These are phyloP conservation scores for Ceratobasidium theobromae DNA, from an alignment of 1,284 basidiomycete species.

Conservation along the genomic window DNA sequence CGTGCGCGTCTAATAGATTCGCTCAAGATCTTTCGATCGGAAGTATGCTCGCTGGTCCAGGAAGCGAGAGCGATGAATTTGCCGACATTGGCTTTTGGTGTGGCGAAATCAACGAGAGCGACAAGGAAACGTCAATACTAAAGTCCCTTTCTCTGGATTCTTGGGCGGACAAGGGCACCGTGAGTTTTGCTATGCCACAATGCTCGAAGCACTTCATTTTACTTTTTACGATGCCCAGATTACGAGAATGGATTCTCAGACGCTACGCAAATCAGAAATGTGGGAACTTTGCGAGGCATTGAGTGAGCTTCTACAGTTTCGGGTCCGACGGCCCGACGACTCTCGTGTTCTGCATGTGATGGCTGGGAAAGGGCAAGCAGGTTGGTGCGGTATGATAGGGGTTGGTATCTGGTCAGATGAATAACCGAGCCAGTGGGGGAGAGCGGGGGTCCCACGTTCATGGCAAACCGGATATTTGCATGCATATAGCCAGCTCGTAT, in stretches of 20 bases:
- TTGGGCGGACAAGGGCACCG: slow-evolving; percentile 28
- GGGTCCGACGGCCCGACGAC: slow-evolving; percentile 28
- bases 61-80: slow-evolving; percentile 36
- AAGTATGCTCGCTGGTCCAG: slow-evolving; percentile 34
- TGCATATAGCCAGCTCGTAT: not conserved
- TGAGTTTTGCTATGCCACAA: too few relatives aligned
- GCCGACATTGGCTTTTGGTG: slow-evolving; percentile 31
- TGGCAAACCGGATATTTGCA: not conserved
- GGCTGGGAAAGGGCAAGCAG: slow-evolving; percentile 4
- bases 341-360: slow-evolving; percentile 32
- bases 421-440: too few relatives aligned
- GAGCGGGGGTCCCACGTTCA: too few relatives aligned
- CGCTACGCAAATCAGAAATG: slow-evolving; percentile 22
- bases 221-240: too few relatives aligned
- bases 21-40: slow-evolving; percentile 17
- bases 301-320: slow-evolving; percentile 31
- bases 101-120: slow-evolving; percentile 26
- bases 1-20: slow-evolving; percentile 23
- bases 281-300: slow-evolving; percentile 23
- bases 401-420: slow-evolving; percentile 25
- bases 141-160: slow-evolving; percentile 22
- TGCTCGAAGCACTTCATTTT: too few relatives aligned
- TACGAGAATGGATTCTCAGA: slow-evolving; percentile 3
- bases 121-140: slow-evolving; percentile 13
- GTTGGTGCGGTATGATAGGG: slow-evolving; percentile 30